Base-by-base conservation (phyloP, 2,329 filamentous ascomycete genomes). In the Acarospora socialis region DNA sequence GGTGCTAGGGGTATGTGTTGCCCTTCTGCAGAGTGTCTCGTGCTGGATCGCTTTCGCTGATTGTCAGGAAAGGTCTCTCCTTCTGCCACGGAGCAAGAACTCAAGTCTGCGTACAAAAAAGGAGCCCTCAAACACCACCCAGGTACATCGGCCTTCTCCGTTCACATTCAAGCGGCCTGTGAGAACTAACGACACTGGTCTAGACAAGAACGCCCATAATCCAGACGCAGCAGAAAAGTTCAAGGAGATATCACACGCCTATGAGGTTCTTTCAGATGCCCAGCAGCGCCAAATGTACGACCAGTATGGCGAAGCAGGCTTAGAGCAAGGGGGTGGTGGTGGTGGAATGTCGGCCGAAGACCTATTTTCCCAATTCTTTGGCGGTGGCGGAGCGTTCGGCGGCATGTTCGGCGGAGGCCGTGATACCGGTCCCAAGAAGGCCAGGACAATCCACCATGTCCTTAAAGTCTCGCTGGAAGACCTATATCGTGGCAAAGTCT, bases 401-500 rank as follows among this genome's bases (percentile, higher is more conserved):
- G 76, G 73, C 34, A 77, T 77, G 39, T 81, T 83, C 43, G 74
- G 76, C 47, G 78, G 80, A 45, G 81, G 81, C 69, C 74, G 77
- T 47, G 75, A 81, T 33, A 73, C 75, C 34, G 87, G 86, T 12
- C 87, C 87, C 19, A 77, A 77, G 64, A 77, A 98, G 69, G 87
- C 90, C 29, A 78, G 90, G 46, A 93, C 87, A 36, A 98, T 98
- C 48, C 82, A 92, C 60, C 90, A 98, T 64, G 86, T 90, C 30
- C 90, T 95, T 76, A 94, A 94, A 63, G 90, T 98, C 39, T 86
- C 83, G 8, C 73, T 98, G 32, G 90, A 98, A 62, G 90, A 98
- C 48, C 84, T 98, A 54, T 98, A 98, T 71, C 78, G 81, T 42
- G 90, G 90, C 54, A 98, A 98, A 69, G 74, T 93, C 41, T 95